Evolutionary conservation across 257 asterid species (phyloP), one percentile per base, ranked within the genome.

Genomic region (Solanum chmielewskii): DNA sequence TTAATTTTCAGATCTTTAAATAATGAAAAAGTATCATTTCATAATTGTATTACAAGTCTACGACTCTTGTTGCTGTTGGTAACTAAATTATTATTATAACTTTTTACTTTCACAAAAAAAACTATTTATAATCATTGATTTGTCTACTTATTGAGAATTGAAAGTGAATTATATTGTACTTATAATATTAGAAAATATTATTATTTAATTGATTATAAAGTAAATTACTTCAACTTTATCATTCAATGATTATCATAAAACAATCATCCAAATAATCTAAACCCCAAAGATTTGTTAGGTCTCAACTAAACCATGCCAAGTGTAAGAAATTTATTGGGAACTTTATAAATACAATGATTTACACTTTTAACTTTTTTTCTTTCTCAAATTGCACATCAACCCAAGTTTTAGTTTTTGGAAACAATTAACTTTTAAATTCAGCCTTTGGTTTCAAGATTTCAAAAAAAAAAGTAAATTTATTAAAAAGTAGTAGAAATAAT

Each of bases 391-490:
- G 42, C 44, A 27, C 85, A 45, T 47, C 68, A n/a, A 66, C 31
- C 15, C 2, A 44, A 29, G 68, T 80, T 42, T 45, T 29, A 47
- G 33, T 39, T 80, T 78, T 45, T 27, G 42, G 66, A 10, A 78
- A 80, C 7, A 45, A 47, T 27, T 80, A 16, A 29, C 42, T 47
- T 35, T 47, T 64, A 47, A 11, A 4, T 37, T 74, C 83, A 49
- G 31, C 45, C 86, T 86, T 89, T 13, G 41, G n/a, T 47, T 35
- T 25, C 60, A 83, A 89, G 88, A 45, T 86, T 86, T 89, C 15
- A 27, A 37, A 29, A 60, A 76, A 76, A 69, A 62, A 69, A 62
- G 6, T 5, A 11, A 45, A 11, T 52, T 16, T 52, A 52, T 52
- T 16, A 15, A 59, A 52, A 56, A 56, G 31, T 23, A 62, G 23